phyloP scores from a whole-genome alignment of 345 rosid species.

The Arabis alpina region DNA sequence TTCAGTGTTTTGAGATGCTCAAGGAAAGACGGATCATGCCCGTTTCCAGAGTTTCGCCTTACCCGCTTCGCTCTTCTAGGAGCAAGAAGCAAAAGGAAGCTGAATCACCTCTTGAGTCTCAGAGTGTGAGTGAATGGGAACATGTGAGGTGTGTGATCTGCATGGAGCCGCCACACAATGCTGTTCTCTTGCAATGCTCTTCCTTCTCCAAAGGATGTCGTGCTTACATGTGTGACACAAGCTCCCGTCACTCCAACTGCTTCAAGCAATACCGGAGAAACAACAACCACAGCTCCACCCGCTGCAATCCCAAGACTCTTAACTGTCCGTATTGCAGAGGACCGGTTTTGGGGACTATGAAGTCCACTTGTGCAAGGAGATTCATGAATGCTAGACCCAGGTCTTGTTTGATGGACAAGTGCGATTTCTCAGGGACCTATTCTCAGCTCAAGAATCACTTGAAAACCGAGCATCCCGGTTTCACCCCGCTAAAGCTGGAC shows the following conservation, averaged over 20 bases:
- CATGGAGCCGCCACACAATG: conserved; percentile 83
- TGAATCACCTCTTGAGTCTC: conserved; percentile 33
- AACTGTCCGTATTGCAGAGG: conserved; percentile 71
- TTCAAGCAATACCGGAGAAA: conserved; percentile 55
- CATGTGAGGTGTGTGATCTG: conserved; percentile 70
- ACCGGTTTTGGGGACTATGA: conserved; percentile 51
- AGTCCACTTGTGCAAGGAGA: conserved; percentile 49
- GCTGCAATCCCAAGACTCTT: conserved; percentile 39
- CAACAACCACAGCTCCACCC: conserved; percentile 34
- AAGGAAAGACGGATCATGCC: conserved; percentile 52
- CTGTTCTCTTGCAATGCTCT: conserved; percentile 64
- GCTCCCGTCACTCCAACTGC: conserved; percentile 73
- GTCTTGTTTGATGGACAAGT: conserved; percentile 52
- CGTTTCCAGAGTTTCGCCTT: conserved; percentile 53
- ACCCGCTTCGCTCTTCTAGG: conserved; percentile 49
- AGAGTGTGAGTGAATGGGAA: conserved; percentile 65
- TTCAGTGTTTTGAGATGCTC: conserved; percentile 47
- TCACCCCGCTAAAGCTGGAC: conserved; percentile 50
- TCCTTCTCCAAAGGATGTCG: conserved; percentile 63
- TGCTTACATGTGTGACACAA: conserved; percentile 77
- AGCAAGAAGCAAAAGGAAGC: conserved; percentile 43
- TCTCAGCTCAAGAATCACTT: conserved; percentile 63
- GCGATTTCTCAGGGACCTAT: conserved; percentile 60
- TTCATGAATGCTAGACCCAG: conserved; percentile 65
- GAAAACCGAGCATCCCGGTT: conserved; percentile 55